phyloP scores from a whole-genome alignment of 164 flowering plant genomes.

The Hamamelis virginiana region DNA sequence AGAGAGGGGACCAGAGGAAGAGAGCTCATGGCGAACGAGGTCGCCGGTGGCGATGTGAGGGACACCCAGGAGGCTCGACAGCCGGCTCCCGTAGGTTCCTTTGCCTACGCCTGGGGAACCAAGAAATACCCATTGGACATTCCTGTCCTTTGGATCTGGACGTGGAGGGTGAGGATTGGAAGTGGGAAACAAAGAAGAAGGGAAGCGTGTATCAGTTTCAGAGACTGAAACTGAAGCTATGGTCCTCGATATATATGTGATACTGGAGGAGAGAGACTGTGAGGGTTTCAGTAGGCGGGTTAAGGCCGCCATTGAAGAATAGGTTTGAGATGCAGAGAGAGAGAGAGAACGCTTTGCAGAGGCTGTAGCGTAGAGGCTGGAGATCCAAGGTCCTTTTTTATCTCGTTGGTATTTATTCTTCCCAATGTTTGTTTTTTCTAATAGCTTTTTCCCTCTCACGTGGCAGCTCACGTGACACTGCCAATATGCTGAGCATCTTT shows the following conservation, averaged over 20 bases:
- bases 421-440: too few relatives aligned
- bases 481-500: too few relatives aligned
- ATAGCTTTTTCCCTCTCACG: too few relatives aligned
- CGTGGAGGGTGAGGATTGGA: neutral
- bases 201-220: neutral
- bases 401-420: too few relatives aligned
- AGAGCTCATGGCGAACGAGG: slow-evolving; percentile 79
- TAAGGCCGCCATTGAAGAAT: slow-evolving; percentile 25
- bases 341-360: slow-evolving; percentile 6
- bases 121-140: slow-evolving; percentile 83
- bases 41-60: slow-evolving; percentile 95
- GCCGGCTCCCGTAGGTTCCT: slow-evolving; percentile 83
- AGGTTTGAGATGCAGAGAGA: neutral
- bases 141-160: slow-evolving; percentile 36
- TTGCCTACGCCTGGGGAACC: slow-evolving; percentile 92
- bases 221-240: neutral
- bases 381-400: too few relatives aligned
- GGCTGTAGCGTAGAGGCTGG: too few relatives aligned
- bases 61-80: slow-evolving; percentile 68
- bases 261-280: neutral
- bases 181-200: neutral
- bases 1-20: slow-evolving; percentile 63
- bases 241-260: neutral
- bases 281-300: slow-evolving; percentile 18
- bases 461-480: too few relatives aligned